These are phyloP conservation scores for Allomyces macrogynus DNA, from an alignment of 192 early-diverging fungal species.

Conservation along the genomic window DNA sequence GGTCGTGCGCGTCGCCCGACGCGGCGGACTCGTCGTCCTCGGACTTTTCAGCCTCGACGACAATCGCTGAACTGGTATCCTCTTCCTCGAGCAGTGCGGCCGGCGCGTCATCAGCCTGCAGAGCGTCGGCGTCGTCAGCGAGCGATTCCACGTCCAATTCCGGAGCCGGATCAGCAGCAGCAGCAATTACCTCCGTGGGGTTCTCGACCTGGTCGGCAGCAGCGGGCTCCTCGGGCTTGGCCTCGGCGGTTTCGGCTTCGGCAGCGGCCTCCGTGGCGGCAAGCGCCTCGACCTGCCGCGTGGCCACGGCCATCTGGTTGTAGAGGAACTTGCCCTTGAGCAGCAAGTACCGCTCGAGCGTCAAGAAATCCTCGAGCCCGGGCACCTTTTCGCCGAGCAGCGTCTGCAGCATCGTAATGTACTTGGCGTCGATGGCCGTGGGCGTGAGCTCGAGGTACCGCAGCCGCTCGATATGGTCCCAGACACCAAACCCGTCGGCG, in stretches of 20 bases:
- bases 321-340: slow-evolving; percentile 72
- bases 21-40: slow-evolving; percentile 58
- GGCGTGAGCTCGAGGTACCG: slow-evolving; percentile 45
- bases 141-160: too few relatives aligned
- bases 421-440: slow-evolving; percentile 23
- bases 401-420: slow-evolving; percentile 39
- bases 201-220: too few relatives aligned
- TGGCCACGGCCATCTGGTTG: slow-evolving; percentile 49
- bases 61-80: too few relatives aligned
- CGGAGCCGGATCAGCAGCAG: too few relatives aligned
- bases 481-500: slow-evolving; percentile 47
- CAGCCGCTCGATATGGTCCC: slow-evolving; percentile 73
- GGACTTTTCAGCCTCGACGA: slow-evolving; percentile 58
- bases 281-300: slow-evolving; percentile 3
- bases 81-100: too few relatives aligned
- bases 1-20: too few relatives aligned
- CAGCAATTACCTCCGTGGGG: too few relatives aligned
- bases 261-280: too few relatives aligned
- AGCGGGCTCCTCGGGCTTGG: neutral
- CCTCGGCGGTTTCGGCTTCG: slow-evolving; percentile 13
- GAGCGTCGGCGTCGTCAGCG: too few relatives aligned
- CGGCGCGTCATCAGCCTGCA: too few relatives aligned
- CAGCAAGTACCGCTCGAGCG: slow-evolving; percentile 60
- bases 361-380: slow-evolving; percentile 66
- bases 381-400: slow-evolving; percentile 49